Percentiles rank a stretch among this genome's conserved stretches.
These are phyloP conservation scores for Cercospora sp. DNA, from an alignment of 2,329 filamentous ascomycete genomes.

Conservation along the genomic window DNA sequence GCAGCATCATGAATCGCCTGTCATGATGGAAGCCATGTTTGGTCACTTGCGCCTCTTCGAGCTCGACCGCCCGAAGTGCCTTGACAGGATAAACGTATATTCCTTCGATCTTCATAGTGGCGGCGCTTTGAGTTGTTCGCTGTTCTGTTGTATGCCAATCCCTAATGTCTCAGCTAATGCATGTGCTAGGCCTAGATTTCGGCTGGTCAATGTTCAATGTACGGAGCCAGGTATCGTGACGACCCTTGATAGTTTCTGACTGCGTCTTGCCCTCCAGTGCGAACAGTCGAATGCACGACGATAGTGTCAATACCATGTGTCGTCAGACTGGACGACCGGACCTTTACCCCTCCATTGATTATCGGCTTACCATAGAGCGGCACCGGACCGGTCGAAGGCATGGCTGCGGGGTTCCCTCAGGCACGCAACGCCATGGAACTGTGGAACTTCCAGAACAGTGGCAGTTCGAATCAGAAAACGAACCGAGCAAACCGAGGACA, in stretches of 20 bases:
- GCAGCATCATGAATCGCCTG: constrained; percentile 46
- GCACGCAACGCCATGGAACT: neutral
- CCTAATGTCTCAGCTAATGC: neutral
- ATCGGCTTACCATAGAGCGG: neutral
- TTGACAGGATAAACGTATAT: constrained; percentile 53
- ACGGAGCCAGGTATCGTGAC: neutral
- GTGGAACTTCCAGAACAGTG: neutral
- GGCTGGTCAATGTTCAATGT: neutral
- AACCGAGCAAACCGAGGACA: neutral
- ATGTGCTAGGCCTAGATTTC: neutral
- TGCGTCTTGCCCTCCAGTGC: neutral
- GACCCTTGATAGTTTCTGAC: neutral
- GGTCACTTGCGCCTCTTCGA: constrained; percentile 44
- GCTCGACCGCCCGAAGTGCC: constrained; percentile 44
- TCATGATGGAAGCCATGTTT: constrained; percentile 50
- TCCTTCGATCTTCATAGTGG: constrained; percentile 38
- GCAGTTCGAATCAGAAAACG: neutral
- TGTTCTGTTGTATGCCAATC: neutral
- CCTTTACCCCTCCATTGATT: neutral
- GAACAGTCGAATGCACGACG: neutral
- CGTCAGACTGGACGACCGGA: neutral
- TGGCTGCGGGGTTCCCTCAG: neutral
- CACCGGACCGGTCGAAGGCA: neutral
- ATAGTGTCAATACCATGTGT: neutral
- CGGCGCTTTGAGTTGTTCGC: neutral